These are phyloP conservation scores for Mycena vitilis DNA, from an alignment of 768 basidiomycete genomes.

Conservation along the genomic window DNA sequence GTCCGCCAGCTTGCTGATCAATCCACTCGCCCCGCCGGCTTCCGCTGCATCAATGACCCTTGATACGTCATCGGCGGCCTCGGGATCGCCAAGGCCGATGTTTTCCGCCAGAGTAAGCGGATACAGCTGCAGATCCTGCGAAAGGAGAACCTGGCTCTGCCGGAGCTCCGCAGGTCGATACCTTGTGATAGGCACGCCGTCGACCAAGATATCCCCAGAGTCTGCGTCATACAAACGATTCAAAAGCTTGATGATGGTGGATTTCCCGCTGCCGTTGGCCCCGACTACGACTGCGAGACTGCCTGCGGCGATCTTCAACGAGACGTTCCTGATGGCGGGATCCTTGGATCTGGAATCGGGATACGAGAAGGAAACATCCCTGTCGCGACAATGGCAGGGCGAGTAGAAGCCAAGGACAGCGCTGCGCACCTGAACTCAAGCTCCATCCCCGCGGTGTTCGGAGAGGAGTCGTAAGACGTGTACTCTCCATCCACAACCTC, in stretches of 20 bases:
- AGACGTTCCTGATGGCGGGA: constrained; percentile 39
- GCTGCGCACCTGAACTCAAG: constrained; percentile 18
- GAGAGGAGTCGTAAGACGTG: constrained; percentile 38
- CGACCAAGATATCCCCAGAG: constrained; percentile 45
- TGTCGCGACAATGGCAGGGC: constrained; percentile 20
- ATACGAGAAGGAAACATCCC: constrained; percentile 53
- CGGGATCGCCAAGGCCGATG: constrained; percentile 45
- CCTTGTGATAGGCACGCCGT: constrained; percentile 45
- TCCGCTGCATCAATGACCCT: constrained; percentile 11
- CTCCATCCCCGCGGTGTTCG: constrained; percentile 22
- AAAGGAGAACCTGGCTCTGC: constrained; percentile 45
- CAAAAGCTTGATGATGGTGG: constrained; percentile 48
- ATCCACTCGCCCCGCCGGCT: constrained; percentile 13
- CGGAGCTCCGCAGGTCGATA: constrained; percentile 46
- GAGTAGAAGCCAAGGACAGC: not conserved
- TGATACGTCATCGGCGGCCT: constrained; percentile 3
- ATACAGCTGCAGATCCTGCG: constrained; percentile 51
- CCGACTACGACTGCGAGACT: constrained; percentile 49
- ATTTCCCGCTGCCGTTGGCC: constrained; percentile 49
- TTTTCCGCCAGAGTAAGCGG: constrained; percentile 52
- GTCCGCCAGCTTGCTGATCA: constrained; percentile 18
- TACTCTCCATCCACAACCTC: constrained; percentile 40
- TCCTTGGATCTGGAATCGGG: constrained; percentile 38
- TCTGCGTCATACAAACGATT: constrained; percentile 45
- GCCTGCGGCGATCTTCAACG: constrained; percentile 44